phyloP scores from a whole-genome alignment of 1,284 basidiomycete genomes.

The Afroboletus lepidellus region DNA sequence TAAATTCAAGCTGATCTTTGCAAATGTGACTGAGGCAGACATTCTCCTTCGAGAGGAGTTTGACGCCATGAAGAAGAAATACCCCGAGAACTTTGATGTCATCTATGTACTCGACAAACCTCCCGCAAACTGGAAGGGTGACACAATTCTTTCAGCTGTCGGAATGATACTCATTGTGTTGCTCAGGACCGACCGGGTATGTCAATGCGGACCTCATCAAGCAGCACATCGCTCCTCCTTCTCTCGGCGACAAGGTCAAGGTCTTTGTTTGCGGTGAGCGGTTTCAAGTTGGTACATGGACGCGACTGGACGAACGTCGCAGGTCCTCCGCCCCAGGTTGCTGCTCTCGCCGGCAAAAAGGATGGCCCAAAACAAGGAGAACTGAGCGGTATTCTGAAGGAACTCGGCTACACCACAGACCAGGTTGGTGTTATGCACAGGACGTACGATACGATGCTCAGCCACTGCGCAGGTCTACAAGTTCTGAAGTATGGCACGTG shows the following conservation, averaged over 20 bases:
- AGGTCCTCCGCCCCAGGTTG: conserved; percentile 87
- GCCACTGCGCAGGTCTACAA: conserved; percentile 52
- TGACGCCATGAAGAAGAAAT: conserved; percentile 68
- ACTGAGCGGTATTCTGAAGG: conserved; percentile 80
- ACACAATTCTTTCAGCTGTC: conserved; percentile 4
- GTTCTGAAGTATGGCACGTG: conserved; percentile 40
- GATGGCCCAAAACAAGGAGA: conserved; percentile 81
- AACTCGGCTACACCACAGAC: conserved; percentile 82
- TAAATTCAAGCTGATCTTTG: conserved; percentile 90
- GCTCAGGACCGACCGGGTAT: conserved; percentile 65
- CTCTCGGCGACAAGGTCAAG: conserved; percentile 78
- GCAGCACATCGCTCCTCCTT: conserved; percentile 69
- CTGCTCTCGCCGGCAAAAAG: conserved; percentile 77
- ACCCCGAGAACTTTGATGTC: conserved; percentile 75
- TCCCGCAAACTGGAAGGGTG: conserved; percentile 69
- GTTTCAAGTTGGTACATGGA: not conserved
- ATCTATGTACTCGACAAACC: conserved; percentile 88
- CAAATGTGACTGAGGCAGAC: conserved; percentile 88
- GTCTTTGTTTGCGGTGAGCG: conserved; percentile 82
- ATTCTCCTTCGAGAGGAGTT: conserved; percentile 86
- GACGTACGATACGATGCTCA: conserved; percentile 7
- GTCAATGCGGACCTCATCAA: conserved; percentile 71
- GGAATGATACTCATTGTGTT: conserved; percentile 13
- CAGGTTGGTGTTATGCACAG: conserved; percentile 51
- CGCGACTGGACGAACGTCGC: not conserved